phyloP scores from a whole-genome alignment of 1,284 basidiomycete genomes.

The Trametes sp. region DNA sequence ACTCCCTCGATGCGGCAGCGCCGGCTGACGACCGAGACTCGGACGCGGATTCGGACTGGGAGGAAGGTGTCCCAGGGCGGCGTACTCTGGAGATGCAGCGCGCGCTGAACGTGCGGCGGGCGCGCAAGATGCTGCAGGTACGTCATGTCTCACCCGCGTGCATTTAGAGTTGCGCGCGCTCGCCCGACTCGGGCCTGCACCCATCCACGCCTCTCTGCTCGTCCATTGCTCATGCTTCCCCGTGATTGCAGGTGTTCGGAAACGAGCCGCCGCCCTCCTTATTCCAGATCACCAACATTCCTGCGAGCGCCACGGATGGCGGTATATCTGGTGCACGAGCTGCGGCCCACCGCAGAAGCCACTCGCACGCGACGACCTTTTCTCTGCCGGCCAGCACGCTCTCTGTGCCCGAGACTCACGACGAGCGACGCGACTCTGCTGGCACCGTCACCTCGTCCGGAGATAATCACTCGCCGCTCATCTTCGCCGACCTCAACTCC shows the following conservation, averaged over 20 bases:
- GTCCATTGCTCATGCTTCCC: not conserved
- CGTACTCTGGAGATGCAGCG: conserved; percentile 45
- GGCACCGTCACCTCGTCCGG: conserved; percentile 21
- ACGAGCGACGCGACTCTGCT: conserved; percentile 30
- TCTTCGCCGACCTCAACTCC: conserved; percentile 25
- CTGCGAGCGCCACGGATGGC: conserved; percentile 26
- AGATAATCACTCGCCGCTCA: conserved; percentile 31
- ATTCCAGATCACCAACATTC: conserved; percentile 42
- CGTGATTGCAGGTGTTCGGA: conserved; percentile 52
- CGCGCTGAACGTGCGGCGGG: conserved; percentile 50
- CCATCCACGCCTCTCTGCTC: conserved; percentile 4
- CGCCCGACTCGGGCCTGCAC: conserved; percentile 5
- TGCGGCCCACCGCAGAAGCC: conserved; percentile 29
- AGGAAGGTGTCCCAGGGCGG: conserved; percentile 15
- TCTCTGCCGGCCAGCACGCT: conserved; percentile 38
- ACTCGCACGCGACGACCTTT: conserved; percentile 41
- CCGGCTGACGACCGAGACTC: conserved; percentile 7
- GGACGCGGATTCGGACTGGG: conserved; percentile 22
- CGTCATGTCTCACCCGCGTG: conserved; percentile 21
- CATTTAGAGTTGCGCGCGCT: conserved; percentile 11
- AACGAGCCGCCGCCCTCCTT: conserved; percentile 49
- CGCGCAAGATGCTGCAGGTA: conserved; percentile 58
- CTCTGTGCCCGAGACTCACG: conserved; percentile 18
- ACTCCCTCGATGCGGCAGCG: conserved; percentile 2
- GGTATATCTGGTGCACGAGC: conserved; percentile 24